A percentile compares a stretch with the other conserved stretches of the same genome.
These are phyloP conservation scores for Eruca vesicaria DNA, from an alignment of 441 rosid genomes.

Conservation along the genomic window DNA sequence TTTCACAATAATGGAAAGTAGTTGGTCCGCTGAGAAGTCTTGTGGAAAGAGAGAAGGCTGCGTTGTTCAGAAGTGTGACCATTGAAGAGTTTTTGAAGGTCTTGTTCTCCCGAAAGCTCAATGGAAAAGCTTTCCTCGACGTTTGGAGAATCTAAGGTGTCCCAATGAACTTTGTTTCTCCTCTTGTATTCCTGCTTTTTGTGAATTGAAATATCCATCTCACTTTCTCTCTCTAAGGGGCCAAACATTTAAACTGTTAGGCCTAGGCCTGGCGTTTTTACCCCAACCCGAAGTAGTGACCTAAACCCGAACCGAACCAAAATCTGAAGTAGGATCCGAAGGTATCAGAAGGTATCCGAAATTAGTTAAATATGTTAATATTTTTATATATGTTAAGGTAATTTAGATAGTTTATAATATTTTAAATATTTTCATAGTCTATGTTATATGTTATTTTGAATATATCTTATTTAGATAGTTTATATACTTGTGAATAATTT, in stretches of 20 bases:
- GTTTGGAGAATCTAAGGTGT: conserved; percentile 18
- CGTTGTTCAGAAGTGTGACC: conserved; percentile 4
- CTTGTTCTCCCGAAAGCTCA: conserved; percentile 8
- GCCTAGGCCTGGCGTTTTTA: too few relatives aligned
- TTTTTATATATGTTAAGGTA: too few relatives aligned
- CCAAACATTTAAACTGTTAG: background rate
- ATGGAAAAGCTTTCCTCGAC: conserved; percentile 33
- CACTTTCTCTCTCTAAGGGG: background rate
- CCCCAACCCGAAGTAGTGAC: too few relatives aligned
- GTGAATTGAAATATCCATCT: background rate
- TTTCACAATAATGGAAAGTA: conserved; percentile 14
- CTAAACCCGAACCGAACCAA: too few relatives aligned
- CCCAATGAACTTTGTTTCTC: background rate
- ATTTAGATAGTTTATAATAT: too few relatives aligned
- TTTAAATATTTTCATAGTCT: too few relatives aligned
- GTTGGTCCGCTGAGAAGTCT: conserved; percentile 21
- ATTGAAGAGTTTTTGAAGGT: conserved; percentile 5
- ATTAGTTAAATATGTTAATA: too few relatives aligned
- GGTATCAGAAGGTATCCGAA: too few relatives aligned
- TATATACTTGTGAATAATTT: too few relatives aligned
- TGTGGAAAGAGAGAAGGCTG: conserved; percentile 6
- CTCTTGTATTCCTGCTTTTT: background rate
- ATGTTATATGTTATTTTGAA: too few relatives aligned
- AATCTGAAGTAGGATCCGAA: too few relatives aligned
- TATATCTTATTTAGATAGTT: too few relatives aligned